phyloP scores from a whole-genome alignment of 1,284 basidiomycete species.

The Inonotus hispidus region DNA sequence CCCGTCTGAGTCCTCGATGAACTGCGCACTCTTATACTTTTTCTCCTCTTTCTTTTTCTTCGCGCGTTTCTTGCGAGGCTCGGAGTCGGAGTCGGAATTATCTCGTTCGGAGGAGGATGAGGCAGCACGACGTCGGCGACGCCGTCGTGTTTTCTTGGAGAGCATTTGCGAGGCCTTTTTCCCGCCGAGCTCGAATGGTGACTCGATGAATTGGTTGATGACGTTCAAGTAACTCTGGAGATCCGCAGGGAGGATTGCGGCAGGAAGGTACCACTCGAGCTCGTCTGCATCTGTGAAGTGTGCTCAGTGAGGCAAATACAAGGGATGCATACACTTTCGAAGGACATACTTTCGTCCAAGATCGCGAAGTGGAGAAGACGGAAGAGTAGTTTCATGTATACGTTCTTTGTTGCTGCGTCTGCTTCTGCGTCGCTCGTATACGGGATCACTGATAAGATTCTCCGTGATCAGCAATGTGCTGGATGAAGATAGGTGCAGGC shows the following conservation, averaged over 20 bases:
- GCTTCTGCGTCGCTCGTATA: constrained; percentile 68
- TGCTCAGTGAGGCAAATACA: constrained; percentile 12
- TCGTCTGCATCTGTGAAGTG: constrained; percentile 52
- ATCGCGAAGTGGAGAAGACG: constrained; percentile 62
- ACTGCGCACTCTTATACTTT: constrained; percentile 82
- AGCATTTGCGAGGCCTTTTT: constrained; percentile 65
- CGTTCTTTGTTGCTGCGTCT: constrained; percentile 70
- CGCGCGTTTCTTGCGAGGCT: constrained; percentile 40
- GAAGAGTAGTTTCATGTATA: constrained; percentile 79
- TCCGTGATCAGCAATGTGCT: constrained; percentile 5
- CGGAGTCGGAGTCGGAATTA: constrained; percentile 39
- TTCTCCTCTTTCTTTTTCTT: constrained; percentile 67
- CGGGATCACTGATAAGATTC: constrained; percentile 53
- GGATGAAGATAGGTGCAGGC: not conserved
- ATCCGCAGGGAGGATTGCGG: constrained; percentile 54
- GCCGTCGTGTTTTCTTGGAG: constrained; percentile 52
- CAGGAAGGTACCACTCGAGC: constrained; percentile 77
- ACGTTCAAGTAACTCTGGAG: constrained; percentile 61
- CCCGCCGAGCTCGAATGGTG: constrained; percentile 70
- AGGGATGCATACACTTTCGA: not conserved
- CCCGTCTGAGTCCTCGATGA: constrained; percentile 85
- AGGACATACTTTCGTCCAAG: constrained; percentile 50
- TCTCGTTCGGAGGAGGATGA: constrained; percentile 40
- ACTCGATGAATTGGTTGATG: constrained; percentile 71
- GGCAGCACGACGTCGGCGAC: constrained; percentile 36